phyloP scores from a whole-genome alignment of 495 filamentous ascomycete genomes.

The Acidomyces sp. region DNA sequence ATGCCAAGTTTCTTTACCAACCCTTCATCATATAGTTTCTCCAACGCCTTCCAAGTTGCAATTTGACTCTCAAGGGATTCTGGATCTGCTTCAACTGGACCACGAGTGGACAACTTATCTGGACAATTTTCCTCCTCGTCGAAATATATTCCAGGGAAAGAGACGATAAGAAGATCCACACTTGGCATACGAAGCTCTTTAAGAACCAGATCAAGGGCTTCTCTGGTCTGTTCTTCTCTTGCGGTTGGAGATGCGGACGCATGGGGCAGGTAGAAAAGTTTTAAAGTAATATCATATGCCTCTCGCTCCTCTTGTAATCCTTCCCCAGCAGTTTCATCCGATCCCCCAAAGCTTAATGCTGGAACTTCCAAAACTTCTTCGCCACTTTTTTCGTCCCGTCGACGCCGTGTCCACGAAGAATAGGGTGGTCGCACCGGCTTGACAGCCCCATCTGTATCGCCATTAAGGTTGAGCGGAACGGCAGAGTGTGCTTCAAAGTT shows the following conservation, averaged over 20 bases:
- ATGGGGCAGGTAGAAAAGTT: constrained; percentile 78
- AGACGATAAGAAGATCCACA: constrained; percentile 82
- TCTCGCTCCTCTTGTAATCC: constrained; percentile 62
- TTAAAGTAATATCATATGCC: constrained; percentile 86
- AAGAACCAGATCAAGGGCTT: constrained; percentile 66
- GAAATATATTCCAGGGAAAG: constrained; percentile 85
- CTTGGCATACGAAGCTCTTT: constrained; percentile 59
- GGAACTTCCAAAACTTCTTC: constrained; percentile 69
- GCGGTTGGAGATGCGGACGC: constrained; percentile 37
- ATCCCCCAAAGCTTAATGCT: constrained; percentile 54
- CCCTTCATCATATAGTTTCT: constrained; percentile 57
- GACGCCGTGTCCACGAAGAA: constrained; percentile 49
- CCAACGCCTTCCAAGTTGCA: constrained; percentile 56
- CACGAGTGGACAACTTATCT: constrained; percentile 29
- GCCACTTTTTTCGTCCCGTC: too few species aligned
- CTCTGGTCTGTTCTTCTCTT: constrained; percentile 51
- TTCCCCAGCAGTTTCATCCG: too few species aligned
- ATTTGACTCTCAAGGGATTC: constrained; percentile 54
- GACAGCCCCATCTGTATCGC: constrained; percentile 1
- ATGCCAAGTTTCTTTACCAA: constrained; percentile 64
- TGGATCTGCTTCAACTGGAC: constrained; percentile 32
- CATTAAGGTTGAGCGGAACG: constrained; percentile 1
- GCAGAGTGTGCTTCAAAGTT: constrained; percentile 49
- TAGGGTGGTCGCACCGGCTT: constrained; percentile 22
- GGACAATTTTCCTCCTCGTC: constrained; percentile 63